Percentiles rank a stretch among this genome's conserved stretches.
phyloP scores from a whole-genome alignment of 208 protist species.

The Leishmania gerbilli region DNA sequence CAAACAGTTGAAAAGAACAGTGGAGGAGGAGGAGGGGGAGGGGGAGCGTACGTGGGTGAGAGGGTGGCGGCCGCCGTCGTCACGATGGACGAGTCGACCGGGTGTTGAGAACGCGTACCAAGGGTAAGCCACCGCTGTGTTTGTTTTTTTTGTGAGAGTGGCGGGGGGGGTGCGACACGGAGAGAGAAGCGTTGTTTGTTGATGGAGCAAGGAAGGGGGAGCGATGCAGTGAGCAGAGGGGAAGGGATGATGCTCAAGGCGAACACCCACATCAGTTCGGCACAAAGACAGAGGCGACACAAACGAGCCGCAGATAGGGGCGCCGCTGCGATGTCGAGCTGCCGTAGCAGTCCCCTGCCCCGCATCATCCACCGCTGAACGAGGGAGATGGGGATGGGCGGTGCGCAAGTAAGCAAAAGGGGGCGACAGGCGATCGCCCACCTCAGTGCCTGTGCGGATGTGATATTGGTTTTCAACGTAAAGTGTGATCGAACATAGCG shows the following conservation, averaged over 20 bases:
- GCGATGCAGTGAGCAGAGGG: not conserved
- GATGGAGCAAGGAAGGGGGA: not conserved
- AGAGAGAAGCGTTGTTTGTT: not conserved
- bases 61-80: not conserved
- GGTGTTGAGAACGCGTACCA: not conserved
- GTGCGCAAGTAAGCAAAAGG: too few relatives aligned
- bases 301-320: not conserved
- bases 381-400: not conserved
- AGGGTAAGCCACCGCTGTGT: not conserved
- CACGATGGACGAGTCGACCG: not conserved
- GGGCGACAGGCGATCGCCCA: not conserved
- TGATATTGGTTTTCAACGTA: not conserved
- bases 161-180: not conserved
- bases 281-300: not conserved
- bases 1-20: not conserved
- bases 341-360: not conserved
- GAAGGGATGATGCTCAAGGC: not conserved
- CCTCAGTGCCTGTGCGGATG: not conserved
- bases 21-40: not conserved
- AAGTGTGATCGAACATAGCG: not conserved
- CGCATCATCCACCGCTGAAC: not conserved
- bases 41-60: not conserved
- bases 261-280: not conserved
- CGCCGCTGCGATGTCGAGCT: not conserved
- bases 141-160: not conserved